Base-by-base conservation (phyloP, 2,329 filamentous ascomycete genomes). In the Microcyclospora pomicola region DNA sequence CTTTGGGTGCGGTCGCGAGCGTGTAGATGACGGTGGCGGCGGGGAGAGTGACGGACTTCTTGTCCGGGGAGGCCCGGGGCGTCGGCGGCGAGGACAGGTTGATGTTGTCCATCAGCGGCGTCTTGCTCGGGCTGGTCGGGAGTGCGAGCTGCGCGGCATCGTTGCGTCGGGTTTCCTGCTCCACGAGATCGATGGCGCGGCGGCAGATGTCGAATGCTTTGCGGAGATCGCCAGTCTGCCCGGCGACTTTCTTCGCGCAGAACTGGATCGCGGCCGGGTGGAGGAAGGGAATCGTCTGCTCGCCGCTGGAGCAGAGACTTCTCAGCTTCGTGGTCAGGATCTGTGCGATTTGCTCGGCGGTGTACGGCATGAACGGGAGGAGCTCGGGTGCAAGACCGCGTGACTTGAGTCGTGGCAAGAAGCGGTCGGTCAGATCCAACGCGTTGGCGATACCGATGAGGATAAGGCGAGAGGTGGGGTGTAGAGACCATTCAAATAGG, bases 371-470 rank as follows among this genome's bases (percentile, higher is more conserved):
- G 57, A 98, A 96, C 0, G 88, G 83, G 2, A 98, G 73, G 2
- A 96, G 72, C 34, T 82, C 77, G 2, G 91, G 91, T 63, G 87
- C 93, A 45, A 98, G 67, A 51, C 92, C 92, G 52, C 86, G 83
- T 14, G 86, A 78, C 65, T 96, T 96, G 44, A 98, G 73, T 36
- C 88, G 81, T 35, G 91, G 91, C 14, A 98, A 71, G 50, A 95
- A 94, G 9, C 91, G 82, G 56, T 96, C 91, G 0, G 91, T 98
- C 40, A 98, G 68, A 56, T 98, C 91, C 38, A 98, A 69, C 3
- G 91, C 91, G 54, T 98, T 98, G 49, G 91, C 91, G 53, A 98
- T 94, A 34, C 91, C 91, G 35, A 98, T 74, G 13, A 98, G 68
- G 28, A 91, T 68, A 5, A 98, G 75, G 14, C 75, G 76, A 0